Evolutionary conservation across 306 rosid species (phyloP).

Genomic region (Calophaca sinica): DNA sequence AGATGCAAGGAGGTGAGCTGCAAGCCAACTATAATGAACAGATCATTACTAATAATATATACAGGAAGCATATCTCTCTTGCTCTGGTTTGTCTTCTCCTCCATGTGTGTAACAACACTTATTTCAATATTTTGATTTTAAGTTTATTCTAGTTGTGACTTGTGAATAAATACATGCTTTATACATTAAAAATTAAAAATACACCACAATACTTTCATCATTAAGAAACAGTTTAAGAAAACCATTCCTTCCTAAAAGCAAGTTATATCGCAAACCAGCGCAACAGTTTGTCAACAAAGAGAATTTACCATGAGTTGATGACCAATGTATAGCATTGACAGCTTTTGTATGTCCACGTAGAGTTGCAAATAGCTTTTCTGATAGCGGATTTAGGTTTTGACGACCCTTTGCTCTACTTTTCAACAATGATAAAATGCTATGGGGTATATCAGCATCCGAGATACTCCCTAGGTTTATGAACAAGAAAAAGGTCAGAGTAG

Average conservation of each 20-base stretch:
- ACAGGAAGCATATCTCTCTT: constrained; percentile 35
- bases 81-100: constrained; percentile 4
- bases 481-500: constrained; percentile 35
- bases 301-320: constrained; percentile 70
- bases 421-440: constrained; percentile 60
- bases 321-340: constrained; percentile 84
- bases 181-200: constrained; percentile 19
- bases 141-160: constrained; percentile 24
- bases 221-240: constrained; percentile 23
- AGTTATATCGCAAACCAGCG: constrained; percentile 21
- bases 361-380: constrained; percentile 60
- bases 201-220: constrained; percentile 16
- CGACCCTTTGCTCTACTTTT: constrained; percentile 57
- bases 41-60: constrained; percentile 53
- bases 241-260: not conserved
- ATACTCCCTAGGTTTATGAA: constrained; percentile 63
- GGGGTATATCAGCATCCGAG: constrained; percentile 62
- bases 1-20: constrained; percentile 99
- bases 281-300: constrained; percentile 32
- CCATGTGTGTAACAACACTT: constrained; percentile 1
- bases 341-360: constrained; percentile 70
- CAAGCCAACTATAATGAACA: constrained; percentile 70
- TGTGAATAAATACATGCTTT: constrained; percentile 7
- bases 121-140: constrained; percentile 28
- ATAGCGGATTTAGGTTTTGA: constrained; percentile 41